Percentiles rank a stretch among this genome's conserved stretches.
Evolutionary conservation across 2,329 filamentous ascomycete genomes (phyloP).

Genomic region (Polychaeton citri): DNA sequence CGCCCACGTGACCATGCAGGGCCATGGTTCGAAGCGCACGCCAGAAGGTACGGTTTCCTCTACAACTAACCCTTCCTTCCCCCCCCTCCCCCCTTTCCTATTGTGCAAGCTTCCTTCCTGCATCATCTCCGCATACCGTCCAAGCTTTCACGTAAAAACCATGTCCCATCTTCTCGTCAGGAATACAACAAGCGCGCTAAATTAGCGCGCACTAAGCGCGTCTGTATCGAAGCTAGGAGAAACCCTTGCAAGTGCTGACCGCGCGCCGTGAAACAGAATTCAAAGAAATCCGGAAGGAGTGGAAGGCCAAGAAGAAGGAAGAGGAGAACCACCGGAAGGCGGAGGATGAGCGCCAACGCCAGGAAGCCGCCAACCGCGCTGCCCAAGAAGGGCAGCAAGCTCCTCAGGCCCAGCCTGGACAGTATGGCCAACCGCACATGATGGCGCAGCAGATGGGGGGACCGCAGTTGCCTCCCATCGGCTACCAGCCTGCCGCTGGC

Average conservation of each 20-base stretch:
- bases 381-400: slow-evolving; percentile 37
- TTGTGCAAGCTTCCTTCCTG: too few species aligned
- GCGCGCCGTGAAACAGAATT: slow-evolving; percentile 52
- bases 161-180: too few species aligned
- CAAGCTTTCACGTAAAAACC: too few species aligned
- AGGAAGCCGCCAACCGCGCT: slow-evolving; percentile 41
- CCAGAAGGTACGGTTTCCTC: slow-evolving; percentile 84
- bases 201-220: too few species aligned
- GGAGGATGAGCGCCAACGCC: slow-evolving; percentile 71
- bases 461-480: slow-evolving; percentile 38
- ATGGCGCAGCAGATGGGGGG: slow-evolving; percentile 33
- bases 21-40: slow-evolving; percentile 84
- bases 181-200: too few species aligned
- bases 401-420: slow-evolving; percentile 33
- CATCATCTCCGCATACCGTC: too few species aligned
- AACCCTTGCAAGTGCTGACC: background rate
- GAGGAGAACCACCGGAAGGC: slow-evolving; percentile 83
- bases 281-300: slow-evolving; percentile 97
- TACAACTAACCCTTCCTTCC: too few species aligned
- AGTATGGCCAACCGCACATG: slow-evolving; percentile 30
- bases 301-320: slow-evolving; percentile 99
- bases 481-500: slow-evolving; percentile 34
- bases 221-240: too few species aligned
- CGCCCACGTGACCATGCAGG: slow-evolving; percentile 98
- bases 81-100: too few species aligned